phyloP scores from a whole-genome alignment of 805 yeast genomes.

The Wickerhamiella domercqiae region DNA sequence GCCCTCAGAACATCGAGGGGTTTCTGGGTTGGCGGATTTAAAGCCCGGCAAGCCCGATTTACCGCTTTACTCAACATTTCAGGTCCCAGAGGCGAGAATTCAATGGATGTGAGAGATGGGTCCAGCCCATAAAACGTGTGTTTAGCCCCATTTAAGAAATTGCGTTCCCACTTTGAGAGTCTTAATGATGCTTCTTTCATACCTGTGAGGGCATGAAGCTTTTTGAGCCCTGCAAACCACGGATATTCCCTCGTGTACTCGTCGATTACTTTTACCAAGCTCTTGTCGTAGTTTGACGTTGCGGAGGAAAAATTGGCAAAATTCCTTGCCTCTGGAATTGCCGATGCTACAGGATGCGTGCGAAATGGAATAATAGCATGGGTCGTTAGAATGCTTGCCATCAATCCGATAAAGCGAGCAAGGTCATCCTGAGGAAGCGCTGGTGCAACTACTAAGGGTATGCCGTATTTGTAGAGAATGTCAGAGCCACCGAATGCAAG shows the following conservation, averaged over 20 bases:
- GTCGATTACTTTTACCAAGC: not conserved
- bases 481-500: slow-evolving; percentile 2
- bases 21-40: too few species aligned
- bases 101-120: too few species aligned
- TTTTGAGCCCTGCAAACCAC: slow-evolving; percentile 10
- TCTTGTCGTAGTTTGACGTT: slow-evolving; percentile 5
- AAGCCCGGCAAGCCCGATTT: too few species aligned
- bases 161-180: slow-evolving; percentile 6
- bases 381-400: slow-evolving; percentile 5
- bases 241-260: slow-evolving; percentile 11
- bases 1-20: too few species aligned
- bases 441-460: not conserved
- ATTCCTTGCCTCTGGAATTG: not conserved
- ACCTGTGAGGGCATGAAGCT: slow-evolving; percentile 4
- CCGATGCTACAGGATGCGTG: slow-evolving; percentile 1
- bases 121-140: slow-evolving; percentile 1
- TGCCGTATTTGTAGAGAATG: not conserved
- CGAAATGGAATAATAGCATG: slow-evolving; percentile 8
- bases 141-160: not conserved
- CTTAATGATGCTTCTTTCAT: slow-evolving; percentile 7
- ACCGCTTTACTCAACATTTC: not conserved
- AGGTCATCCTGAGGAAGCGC: not conserved
- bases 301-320: not conserved
- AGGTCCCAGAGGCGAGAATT: slow-evolving; percentile 1
- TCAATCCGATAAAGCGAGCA: slow-evolving; percentile 5